phyloP scores from a whole-genome alignment of 805 yeast genomes.

The Pachysolen tannophilus region DNA sequence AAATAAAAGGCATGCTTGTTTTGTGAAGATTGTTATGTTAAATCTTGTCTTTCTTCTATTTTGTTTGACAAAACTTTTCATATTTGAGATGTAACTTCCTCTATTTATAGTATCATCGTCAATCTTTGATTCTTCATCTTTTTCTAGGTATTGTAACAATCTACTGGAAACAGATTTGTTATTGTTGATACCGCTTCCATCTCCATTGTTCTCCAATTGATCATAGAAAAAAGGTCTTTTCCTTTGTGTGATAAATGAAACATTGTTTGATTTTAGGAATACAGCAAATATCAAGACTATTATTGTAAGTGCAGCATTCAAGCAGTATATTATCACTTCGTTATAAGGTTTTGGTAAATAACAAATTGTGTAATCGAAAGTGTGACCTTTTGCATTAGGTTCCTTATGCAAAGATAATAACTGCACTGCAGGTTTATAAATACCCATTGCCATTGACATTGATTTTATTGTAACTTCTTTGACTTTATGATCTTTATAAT shows the following conservation, averaged over 20 bases:
- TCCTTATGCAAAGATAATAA: constrained; percentile 44
- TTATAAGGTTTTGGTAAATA: constrained; percentile 38
- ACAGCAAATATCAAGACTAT: constrained; percentile 5
- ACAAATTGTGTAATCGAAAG: constrained; percentile 33
- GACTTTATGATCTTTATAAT: constrained; percentile 13
- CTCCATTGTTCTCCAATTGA: too few relatives aligned
- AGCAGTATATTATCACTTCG: constrained; percentile 29
- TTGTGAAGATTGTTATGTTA: too few relatives aligned
- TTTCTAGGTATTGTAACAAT: constrained; percentile 2
- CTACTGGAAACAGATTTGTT: constrained; percentile 7
- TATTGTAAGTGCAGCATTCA: constrained; percentile 23
- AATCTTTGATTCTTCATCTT: constrained; percentile 1
- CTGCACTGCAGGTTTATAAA: constrained; percentile 69
- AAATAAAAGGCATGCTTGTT: too few relatives aligned
- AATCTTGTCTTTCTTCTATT: too few relatives aligned
- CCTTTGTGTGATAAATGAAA: neutral
- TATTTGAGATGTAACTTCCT: constrained; percentile 8
- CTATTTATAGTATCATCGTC: neutral
- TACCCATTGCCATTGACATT: constrained; percentile 88
- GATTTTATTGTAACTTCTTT: constrained; percentile 80
- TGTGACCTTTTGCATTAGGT: constrained; percentile 3
- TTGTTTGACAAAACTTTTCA: too few relatives aligned
- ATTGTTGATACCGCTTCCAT: too few relatives aligned
- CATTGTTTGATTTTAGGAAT: constrained; percentile 3
- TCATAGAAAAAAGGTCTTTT: too few relatives aligned